Percentiles rank a stretch among this genome's conserved stretches.
phyloP scores from a whole-genome alignment of 2,329 filamentous ascomycete genomes.

The Sordariomycetes sp. region DNA sequence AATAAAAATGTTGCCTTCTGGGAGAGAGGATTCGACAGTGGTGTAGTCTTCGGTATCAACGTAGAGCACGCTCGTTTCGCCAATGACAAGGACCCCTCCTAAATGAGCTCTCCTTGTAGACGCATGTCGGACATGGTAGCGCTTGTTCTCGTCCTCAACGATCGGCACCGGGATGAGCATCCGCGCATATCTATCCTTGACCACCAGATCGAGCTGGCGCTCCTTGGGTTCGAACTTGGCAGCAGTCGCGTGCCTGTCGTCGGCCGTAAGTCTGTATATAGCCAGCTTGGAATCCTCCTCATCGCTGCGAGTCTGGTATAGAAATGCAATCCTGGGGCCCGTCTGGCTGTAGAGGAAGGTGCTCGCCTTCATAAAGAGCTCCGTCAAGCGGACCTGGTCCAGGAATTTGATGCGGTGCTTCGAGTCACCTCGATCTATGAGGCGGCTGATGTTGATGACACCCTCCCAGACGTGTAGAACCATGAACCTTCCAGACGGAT shows the following conservation, averaged over 20 bases:
- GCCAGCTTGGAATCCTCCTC: constrained; percentile 39
- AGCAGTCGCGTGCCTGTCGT: constrained; percentile 40
- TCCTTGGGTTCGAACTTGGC: constrained; percentile 44
- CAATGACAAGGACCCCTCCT: constrained; percentile 61
- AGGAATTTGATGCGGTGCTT: constrained; percentile 14
- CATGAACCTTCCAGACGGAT: constrained; percentile 56
- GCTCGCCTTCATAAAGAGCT: constrained; percentile 45
- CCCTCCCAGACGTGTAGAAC: constrained; percentile 48
- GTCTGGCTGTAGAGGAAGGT: constrained; percentile 45
- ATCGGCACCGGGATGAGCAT: constrained; percentile 50
- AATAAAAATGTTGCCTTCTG: constrained; percentile 75
- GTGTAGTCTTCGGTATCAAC: constrained; percentile 65
- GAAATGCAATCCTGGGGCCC: constrained; percentile 42
- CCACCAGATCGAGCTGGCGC: constrained; percentile 37
- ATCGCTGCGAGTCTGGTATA: constrained; percentile 41
- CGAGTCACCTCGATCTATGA: constrained; percentile 19
- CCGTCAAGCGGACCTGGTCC: constrained; percentile 41
- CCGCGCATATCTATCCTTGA: constrained; percentile 40
- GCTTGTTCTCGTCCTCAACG: constrained; percentile 39
- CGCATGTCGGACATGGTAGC: constrained; percentile 45
- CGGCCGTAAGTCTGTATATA: constrained; percentile 43
- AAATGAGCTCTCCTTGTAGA: constrained; percentile 34
- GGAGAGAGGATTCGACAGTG: constrained; percentile 48
- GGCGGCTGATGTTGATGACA: constrained; percentile 39
- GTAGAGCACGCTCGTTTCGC: constrained; percentile 73